Percentiles rank a stretch among this genome's conserved stretches.
Conservation (phyloP, 2,329 filamentous ascomycete genomes). For the Aspergillus brasiliensis region DNA sequence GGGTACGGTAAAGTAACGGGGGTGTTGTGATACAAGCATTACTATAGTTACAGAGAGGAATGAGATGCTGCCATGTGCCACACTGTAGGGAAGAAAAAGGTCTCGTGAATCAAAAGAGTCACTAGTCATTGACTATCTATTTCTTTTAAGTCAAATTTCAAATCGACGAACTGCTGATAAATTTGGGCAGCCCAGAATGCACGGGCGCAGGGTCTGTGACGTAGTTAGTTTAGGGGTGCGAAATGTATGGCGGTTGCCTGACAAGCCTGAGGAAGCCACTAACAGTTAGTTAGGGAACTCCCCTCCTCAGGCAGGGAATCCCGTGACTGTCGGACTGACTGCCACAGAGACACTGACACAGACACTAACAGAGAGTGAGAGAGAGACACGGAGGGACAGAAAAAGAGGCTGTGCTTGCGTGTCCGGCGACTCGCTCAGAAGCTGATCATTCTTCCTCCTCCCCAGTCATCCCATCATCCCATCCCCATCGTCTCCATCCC, state of each 20-base stretch:
- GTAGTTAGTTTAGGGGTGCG: background rate
- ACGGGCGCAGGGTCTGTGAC: background rate
- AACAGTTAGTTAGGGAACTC: background rate
- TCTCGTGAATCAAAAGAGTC: too few species aligned
- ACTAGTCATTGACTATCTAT: too few species aligned
- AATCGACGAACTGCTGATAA: too few species aligned
- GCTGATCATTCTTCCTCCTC: slow-evolving; percentile 3
- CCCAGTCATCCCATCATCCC: background rate
- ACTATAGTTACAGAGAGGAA: too few species aligned
- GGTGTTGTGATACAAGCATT: too few species aligned
- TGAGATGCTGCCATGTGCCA: too few species aligned
- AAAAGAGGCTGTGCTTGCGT: slow-evolving; percentile 1
- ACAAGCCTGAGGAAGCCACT: background rate
- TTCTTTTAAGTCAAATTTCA: too few species aligned
- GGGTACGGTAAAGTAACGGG: too few species aligned
- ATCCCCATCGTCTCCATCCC: background rate
- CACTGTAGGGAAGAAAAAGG: too few species aligned
- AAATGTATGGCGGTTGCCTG: background rate
- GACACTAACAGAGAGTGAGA: too few species aligned
- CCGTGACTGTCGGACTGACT: background rate
- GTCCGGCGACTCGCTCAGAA: background rate
- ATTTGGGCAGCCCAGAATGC: background rate
- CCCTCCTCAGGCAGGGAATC: background rate
- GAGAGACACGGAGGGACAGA: too few species aligned
- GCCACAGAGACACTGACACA: too few species aligned